phyloP scores from a whole-genome alignment of 305 asterid species.

The Fraxinus sp. region DNA sequence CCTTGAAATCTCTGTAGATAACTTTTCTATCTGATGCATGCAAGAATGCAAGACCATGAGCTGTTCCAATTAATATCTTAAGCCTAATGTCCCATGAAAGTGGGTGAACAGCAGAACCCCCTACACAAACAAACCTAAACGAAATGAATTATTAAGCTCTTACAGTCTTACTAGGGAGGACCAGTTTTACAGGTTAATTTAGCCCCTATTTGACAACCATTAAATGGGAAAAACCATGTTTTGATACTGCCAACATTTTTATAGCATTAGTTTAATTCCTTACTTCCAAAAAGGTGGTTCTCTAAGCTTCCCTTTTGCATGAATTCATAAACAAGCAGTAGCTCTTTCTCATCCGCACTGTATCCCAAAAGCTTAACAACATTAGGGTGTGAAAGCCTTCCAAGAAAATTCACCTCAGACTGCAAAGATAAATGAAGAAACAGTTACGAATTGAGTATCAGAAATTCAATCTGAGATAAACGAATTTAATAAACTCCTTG shows the following conservation, averaged over 20 bases:
- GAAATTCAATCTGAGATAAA: not conserved
- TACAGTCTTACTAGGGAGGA: not conserved
- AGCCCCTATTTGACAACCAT: no score
- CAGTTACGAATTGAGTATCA: not conserved
- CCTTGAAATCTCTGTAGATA: slow-evolving; percentile 78
- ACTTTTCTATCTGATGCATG: slow-evolving; percentile 61
- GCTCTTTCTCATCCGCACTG: slow-evolving; percentile 45
- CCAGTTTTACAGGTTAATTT: not conserved
- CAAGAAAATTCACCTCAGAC: slow-evolving; percentile 51
- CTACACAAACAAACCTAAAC: slow-evolving; percentile 28
- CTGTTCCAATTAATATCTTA: slow-evolving; percentile 63
- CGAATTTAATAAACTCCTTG: not conserved
- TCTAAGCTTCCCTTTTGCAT: slow-evolving; percentile 61
- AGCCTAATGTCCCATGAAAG: slow-evolving; percentile 73
- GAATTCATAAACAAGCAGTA: slow-evolving; percentile 50
- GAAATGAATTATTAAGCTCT: not conserved
- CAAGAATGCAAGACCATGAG: slow-evolving; percentile 66
- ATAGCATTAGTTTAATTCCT: slow-evolving; percentile 2
- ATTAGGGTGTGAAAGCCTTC: slow-evolving; percentile 47
- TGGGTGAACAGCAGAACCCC: slow-evolving; percentile 78
- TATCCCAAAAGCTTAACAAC: slow-evolving; percentile 52
- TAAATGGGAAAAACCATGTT: no score
- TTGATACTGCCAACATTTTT: not conserved
- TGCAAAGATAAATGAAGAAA: slow-evolving; percentile 18
- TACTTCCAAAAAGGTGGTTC: slow-evolving; percentile 57